Evolutionary conservation across 345 rosid species (phyloP), one percentile per base, ranked within the genome.

Genomic region (Toxicodendron radicans): DNA sequence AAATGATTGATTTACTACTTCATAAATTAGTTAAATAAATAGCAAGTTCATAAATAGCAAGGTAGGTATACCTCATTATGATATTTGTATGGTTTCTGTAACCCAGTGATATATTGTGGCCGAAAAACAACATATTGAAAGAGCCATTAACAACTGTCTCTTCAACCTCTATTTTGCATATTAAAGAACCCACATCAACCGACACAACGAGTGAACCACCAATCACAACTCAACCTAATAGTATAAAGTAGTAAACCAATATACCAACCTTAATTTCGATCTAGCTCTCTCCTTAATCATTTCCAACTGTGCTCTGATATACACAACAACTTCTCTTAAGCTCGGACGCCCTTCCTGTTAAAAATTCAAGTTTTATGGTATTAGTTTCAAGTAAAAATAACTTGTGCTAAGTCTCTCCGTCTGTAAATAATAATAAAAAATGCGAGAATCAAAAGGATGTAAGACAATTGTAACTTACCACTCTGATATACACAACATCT

Each of bases 81-180:
- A 95, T 79, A 83, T 95, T 95, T 9, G 92, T 88, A 69, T 93
- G 98, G 82, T 95, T 91, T 84, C 98, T 90, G 83, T 95, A 95
- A 13, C 88, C 93, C 24, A 93, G 77, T 3, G 99, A 90, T 68
- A 95, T 93, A 71, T 91, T 90, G 78, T 87, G 85, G 70, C 97
- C 93, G 67, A 95, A 79, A 82, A 95, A 93, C 77, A 90, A 64
- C 99, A 93, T 95, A 84, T 82, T 93, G 86, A 95, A 95, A 46
- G 97, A 87, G 52, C 99, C 99, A 73, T 82, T 86, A 79, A 93
- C 90, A 66, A 75, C 83, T 38, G 83, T 78, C 87, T 95, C 99
- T 79, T 95, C 97, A 62, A 95, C 79, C 78, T 91, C 99, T 72
- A 93, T 79, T 58, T 98, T 95, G 87, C 58, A 80, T 71, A 73